Base-by-base conservation (phyloP, 164 flowering plant species). In the Amborella trichopoda region DNA sequence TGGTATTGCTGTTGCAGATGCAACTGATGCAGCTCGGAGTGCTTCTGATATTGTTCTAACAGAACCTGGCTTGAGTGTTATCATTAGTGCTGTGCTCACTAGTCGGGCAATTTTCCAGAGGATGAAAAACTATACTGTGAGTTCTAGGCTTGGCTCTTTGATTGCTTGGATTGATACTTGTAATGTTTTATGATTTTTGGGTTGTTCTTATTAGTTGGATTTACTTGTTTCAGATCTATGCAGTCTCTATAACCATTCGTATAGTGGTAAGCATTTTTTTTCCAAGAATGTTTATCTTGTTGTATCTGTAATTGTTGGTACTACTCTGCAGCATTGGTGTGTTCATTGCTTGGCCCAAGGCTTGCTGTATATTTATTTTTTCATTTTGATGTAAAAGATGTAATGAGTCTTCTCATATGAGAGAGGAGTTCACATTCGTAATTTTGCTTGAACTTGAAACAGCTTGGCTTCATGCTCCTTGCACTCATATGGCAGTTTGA, bases 1-100 rank as follows among this genome's bases (percentile, higher is more conserved):
- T 53, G 97, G 97, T 30, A 85, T 89, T 51, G 97, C 95, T 41
- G 95, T 85, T 43, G 94, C 78, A 23, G 94, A 83, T 78, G 89
- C 95, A 38, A 83, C 95, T 59, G 97, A 85, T 72, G 95, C 97
- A 25, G 95, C 97, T 66, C 87, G 94, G 23, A 77, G 90, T 66
- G 97, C 94, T 68, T 85, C 97, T 55, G 97, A 89, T 52, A 81
- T 89, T 58, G 95, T 83, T 32, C 68, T 89, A 18, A 82, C 94
- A 3, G 90, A 89, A 65, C 95, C 95, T 54, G 95, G 95, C 3
- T 80, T 85, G 14, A 78, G 93, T 65, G 90, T 80, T 28, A 89
- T 89, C 43, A 78, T 89, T 25, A 80, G 91, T 65, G 97, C 94
- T 39, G 94, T 85, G 0, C 64, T 85, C 38, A 89, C 95, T 6